Percentiles rank a stretch among this genome's conserved stretches.
phyloP scores from a whole-genome alignment of 2,329 filamentous ascomycete genomes.

The Colletotrichum theobromicola region DNA sequence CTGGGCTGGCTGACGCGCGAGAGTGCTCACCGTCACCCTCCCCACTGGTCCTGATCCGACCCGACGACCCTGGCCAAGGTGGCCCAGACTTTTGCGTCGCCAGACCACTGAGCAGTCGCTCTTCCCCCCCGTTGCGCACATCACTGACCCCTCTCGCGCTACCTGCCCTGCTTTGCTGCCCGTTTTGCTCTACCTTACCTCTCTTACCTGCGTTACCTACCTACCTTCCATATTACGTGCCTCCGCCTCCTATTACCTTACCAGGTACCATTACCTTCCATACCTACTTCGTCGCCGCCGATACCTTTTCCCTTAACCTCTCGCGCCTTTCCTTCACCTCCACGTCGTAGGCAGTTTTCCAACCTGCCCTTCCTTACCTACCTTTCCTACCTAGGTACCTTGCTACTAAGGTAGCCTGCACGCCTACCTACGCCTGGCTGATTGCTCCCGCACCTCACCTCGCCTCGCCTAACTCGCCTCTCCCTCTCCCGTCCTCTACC shows the following conservation, averaged over 20 bases:
- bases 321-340: neutral
- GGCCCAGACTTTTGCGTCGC: slow-evolving; percentile 3
- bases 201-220: neutral
- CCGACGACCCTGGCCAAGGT: slow-evolving; percentile 8
- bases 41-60: neutral
- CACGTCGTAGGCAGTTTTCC: neutral
- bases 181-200: neutral
- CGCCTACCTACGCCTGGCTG: neutral
- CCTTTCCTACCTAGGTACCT: too few relatives aligned
- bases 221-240: neutral
- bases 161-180: neutral
- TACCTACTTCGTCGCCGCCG: neutral
- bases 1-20: neutral
- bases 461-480: neutral
- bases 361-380: neutral
- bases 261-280: neutral
- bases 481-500: neutral
- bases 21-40: neutral
- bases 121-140: neutral
- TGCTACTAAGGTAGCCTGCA: too few relatives aligned
- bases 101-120: neutral
- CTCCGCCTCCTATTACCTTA: neutral
- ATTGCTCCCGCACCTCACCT: slow-evolving; percentile 1
- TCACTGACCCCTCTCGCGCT: slow-evolving; percentile 7
- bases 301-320: neutral